phyloP scores from a whole-genome alignment of 1,139 yeast genomes.

The Lodderomyces theae region DNA sequence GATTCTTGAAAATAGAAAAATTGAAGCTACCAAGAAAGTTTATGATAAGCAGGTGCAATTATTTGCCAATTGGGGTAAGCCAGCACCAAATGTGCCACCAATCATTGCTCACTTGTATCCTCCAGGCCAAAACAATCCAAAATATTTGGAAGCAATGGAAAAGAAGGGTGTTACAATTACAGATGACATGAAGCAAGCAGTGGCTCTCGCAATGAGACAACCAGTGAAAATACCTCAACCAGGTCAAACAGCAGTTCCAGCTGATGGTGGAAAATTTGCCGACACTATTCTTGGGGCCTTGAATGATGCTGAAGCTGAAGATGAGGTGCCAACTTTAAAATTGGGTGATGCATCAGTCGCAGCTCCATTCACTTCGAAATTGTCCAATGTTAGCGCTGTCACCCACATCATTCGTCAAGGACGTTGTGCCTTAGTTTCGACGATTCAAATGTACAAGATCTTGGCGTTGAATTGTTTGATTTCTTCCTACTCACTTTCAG shows the following conservation, averaged over 20 bases:
- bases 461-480: conserved; percentile 94
- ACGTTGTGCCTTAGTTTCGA: conserved; percentile 95
- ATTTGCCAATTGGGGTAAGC: conserved; percentile 78
- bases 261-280: conserved; percentile 52
- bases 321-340: conserved; percentile 88
- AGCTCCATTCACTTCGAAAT: conserved; percentile 96
- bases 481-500: conserved; percentile 93
- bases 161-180: conserved; percentile 75
- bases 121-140: conserved; percentile 90
- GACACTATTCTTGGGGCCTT: conserved; percentile 70
- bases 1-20: conserved; percentile 75
- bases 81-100: conserved; percentile 83
- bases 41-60: conserved; percentile 83
- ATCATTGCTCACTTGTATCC: conserved; percentile 92
- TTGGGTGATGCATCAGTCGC: conserved; percentile 99
- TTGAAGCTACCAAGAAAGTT: conserved; percentile 61
- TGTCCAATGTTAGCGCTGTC: conserved; percentile 89
- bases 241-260: conserved; percentile 21
- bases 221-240: conserved; percentile 13
- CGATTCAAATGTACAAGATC: conserved; percentile 98
- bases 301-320: conserved; percentile 69
- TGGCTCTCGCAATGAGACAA: conserved; percentile 46
- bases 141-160: conserved; percentile 82
- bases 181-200: conserved; percentile 60
- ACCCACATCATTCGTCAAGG: conserved; percentile 96